Evolutionary conservation across 495 filamentous ascomycete species (phyloP), one percentile per base, ranked within the genome.

Genomic region (Corynascus novoguineensis): DNA sequence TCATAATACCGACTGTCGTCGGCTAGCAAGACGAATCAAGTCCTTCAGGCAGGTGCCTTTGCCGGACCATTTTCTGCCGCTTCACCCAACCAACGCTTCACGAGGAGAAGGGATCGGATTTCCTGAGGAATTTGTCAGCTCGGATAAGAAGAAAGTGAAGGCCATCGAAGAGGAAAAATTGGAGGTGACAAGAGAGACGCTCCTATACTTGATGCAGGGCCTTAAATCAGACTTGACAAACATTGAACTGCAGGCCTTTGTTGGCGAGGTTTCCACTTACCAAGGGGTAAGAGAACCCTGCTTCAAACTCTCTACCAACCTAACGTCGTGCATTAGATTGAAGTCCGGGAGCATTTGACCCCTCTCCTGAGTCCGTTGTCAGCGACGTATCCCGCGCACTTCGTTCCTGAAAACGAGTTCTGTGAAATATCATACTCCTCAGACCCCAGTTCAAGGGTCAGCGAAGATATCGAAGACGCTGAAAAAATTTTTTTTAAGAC

Each of bases 311-410:
- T 24, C 25, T 19, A 50, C 28, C 5, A 29, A 45, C 27, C 57
- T 56, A 51, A 55, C 27, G 38, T 17, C 48, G 58, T 27, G 2
- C 62, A 12, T n/a, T 40, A 56, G 77, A 64, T 72, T 37, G 53
- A 53, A 52, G 63, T 59, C 6, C 55, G 64, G 10, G 66, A 73
- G 35, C 73, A 66, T 24, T 38, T 86, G 27, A 83, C 84, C 11
- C 85, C 85, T 28, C 84, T 82, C 12, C 66, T 88, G 11, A 77
- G 82, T 37, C 83, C 84, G 2, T 49, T 69, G 17, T 60, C 67
- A 5, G 73, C 71, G 9, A 47, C 73, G 1, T 37, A 60, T 12
- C 37, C 40, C 1, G 64, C 69, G 19, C 71, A 72, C 32, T 83
- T 74, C 42, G 53, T 80, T 27, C 77, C 81, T 9, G 74, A 76